Evolutionary conservation across 176 grass and related monocot species (phyloP).

Genomic region (Aegilops sharonensis): DNA sequence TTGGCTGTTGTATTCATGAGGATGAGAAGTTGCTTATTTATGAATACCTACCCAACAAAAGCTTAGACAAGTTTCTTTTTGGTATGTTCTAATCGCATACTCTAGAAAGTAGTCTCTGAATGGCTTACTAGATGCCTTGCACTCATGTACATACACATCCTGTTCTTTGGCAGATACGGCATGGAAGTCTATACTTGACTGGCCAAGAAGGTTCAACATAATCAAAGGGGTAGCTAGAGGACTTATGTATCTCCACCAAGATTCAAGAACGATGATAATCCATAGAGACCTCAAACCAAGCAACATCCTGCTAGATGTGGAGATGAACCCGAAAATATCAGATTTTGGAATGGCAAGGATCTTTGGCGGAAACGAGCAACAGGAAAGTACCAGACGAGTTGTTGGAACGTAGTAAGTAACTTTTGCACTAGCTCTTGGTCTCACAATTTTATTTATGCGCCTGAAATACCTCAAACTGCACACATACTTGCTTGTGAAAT

Average conservation of each 20-base stretch:
- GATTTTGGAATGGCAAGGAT: constrained; percentile 61
- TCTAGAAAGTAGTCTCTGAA: not conserved
- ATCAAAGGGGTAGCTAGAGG: constrained; percentile 49
- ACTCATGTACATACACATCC: not conserved
- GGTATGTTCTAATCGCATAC: constrained; percentile 14
- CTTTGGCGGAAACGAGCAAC: constrained; percentile 32
- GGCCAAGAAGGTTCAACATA: constrained; percentile 39
- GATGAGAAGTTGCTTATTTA: constrained; percentile 61
- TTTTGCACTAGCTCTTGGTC: not conserved
- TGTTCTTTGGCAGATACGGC: constrained; percentile 36
- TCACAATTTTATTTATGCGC: not conserved
- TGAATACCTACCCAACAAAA: constrained; percentile 64
- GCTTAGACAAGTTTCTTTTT: constrained; percentile 55
- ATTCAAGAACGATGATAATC: constrained; percentile 54
- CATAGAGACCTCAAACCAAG: constrained; percentile 46
- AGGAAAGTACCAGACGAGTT: constrained; percentile 36
- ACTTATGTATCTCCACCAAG: constrained; percentile 55
- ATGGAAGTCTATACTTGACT: constrained; percentile 26
- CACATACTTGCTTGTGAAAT: not conserved
- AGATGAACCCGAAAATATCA: constrained; percentile 54
- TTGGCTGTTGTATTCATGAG: constrained; percentile 45
- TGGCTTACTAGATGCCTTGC: not conserved
- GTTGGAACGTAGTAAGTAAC: constrained; percentile 50
- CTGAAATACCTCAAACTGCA: too few species aligned
- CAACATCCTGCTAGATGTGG: constrained; percentile 44